Evolutionary conservation across 306 rosid species (phyloP).

Genomic region (Prunus fruticosa): DNA sequence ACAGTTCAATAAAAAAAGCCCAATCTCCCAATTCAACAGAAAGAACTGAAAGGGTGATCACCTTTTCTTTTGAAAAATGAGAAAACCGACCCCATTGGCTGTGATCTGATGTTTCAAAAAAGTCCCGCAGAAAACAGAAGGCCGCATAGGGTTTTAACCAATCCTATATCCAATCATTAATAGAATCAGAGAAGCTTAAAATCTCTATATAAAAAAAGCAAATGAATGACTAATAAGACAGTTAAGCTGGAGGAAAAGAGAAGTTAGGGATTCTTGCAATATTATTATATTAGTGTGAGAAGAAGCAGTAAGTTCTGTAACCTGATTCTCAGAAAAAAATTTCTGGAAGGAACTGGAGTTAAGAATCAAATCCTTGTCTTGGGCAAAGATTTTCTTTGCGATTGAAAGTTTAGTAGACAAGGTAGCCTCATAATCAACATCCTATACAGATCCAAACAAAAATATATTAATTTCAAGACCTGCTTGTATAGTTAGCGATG

Average conservation of each 20-base stretch:
- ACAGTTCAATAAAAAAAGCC: neutral
- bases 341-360: constrained; percentile 67
- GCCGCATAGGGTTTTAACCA: constrained; percentile 97
- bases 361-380: constrained; percentile 70
- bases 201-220: neutral
- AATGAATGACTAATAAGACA: constrained; percentile 14
- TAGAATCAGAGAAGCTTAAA: constrained; percentile 9
- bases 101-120: constrained; percentile 93
- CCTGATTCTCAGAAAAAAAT: constrained; percentile 82
- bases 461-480: constrained; percentile 1
- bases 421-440: constrained; percentile 88
- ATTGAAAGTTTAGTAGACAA: constrained; percentile 76
- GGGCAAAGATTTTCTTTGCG: constrained; percentile 71
- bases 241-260: neutral
- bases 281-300: constrained; percentile 9
- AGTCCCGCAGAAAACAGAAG: constrained; percentile 89
- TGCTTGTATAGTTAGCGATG: neutral
- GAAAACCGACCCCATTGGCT: constrained; percentile 94
- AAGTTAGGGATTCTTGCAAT: constrained; percentile 6
- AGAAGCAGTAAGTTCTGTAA: constrained; percentile 23
- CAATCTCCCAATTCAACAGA: constrained; percentile 4
- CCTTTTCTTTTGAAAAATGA: constrained; percentile 69
- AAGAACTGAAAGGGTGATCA: constrained; percentile 21
- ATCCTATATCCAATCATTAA: constrained; percentile 56
- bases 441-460: constrained; percentile 43